Conservation (phyloP, 176 grass and related monocot genomes). For the Lolium rigidum region DNA sequence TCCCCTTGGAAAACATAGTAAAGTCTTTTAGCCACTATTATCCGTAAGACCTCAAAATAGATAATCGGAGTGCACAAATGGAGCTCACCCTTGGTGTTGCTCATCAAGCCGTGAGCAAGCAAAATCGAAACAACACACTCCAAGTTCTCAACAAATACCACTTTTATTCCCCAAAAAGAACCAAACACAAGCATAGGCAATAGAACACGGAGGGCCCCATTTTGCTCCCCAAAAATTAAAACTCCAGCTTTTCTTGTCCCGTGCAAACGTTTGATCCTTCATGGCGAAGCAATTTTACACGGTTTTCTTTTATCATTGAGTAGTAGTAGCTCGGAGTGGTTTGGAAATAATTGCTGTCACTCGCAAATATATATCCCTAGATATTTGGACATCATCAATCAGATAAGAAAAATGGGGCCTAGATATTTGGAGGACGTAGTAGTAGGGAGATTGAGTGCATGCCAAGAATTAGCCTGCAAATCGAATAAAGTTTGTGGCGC, state of each 20-base stretch:
- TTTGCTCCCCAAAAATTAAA: neutral
- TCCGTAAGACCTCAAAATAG: too few relatives aligned
- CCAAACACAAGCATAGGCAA: slow-evolving; percentile 8
- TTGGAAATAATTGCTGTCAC: slow-evolving; percentile 49
- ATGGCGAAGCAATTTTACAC: slow-evolving; percentile 39
- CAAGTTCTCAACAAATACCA: neutral
- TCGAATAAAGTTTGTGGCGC: slow-evolving; percentile 55
- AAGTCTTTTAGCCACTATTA: too few relatives aligned
- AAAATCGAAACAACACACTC: slow-evolving; percentile 36
- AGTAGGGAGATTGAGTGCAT: slow-evolving; percentile 54
- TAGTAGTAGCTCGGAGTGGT: neutral
- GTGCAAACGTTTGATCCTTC: slow-evolving; percentile 42
- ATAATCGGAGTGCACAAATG: too few relatives aligned
- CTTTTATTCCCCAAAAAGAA: slow-evolving; percentile 15
- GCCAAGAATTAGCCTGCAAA: slow-evolving; percentile 63
- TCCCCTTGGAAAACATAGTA: too few relatives aligned
- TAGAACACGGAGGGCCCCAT: neutral
- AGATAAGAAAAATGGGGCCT: neutral
- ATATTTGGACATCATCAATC: neutral
- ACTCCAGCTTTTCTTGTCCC: slow-evolving; percentile 2
- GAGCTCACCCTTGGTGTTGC: neutral
- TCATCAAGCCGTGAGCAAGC: slow-evolving; percentile 23
- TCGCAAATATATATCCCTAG: neutral
- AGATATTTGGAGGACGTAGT: neutral
- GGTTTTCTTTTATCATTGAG: neutral